Evolutionary conservation across 108 stramenopile genomes (phyloP), one percentile per base, ranked within the genome.

Genomic region (Fistulifera solaris): DNA sequence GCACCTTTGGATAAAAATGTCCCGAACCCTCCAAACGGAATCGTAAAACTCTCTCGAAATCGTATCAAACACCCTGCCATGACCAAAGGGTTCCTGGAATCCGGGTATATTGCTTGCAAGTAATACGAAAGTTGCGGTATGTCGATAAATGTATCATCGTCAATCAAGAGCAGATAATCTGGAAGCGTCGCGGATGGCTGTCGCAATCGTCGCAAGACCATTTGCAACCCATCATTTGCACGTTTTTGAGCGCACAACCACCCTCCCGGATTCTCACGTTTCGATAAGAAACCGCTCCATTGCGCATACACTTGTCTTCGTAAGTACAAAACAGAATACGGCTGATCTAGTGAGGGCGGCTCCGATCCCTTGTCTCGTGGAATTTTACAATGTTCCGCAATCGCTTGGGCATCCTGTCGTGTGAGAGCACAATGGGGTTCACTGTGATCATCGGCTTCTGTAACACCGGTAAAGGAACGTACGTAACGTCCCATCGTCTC

Each of bases 211-310:
- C 11, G 44, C 17, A 21, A 21, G 4, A 21, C 5, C 4, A 21
- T 45, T 45, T 45, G 44, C 17, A 45, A 45, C 2, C 19, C 44
- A 45, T 45, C 44, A 45, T 21, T 45, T 5, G 44, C 19, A 2
- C 44, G 44, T 45, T 45, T 40, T 45, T 45, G 44, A 22, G 44
- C 44, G 11, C 44, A 45, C 44, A 45, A 21, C 44, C 44, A 45
- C 21, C 44, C 44, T 22, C 17, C 21, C 19, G 44, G 44, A 45
- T 22, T 45, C 7, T 18, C 26, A 2, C 15, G 24, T 50, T 24
- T 50, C 31, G 31, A 35, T 8, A 35, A 35, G 31, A 35, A 35
- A 35, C 31, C 31, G 8, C 31, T 35, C 31, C 31, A 35, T 35
- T 35, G 31, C 3, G 31, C 31, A 35, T 35, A 35, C 6, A 35